Conservation (phyloP, 345 rosid species). For the Lepidium didymum region DNA sequence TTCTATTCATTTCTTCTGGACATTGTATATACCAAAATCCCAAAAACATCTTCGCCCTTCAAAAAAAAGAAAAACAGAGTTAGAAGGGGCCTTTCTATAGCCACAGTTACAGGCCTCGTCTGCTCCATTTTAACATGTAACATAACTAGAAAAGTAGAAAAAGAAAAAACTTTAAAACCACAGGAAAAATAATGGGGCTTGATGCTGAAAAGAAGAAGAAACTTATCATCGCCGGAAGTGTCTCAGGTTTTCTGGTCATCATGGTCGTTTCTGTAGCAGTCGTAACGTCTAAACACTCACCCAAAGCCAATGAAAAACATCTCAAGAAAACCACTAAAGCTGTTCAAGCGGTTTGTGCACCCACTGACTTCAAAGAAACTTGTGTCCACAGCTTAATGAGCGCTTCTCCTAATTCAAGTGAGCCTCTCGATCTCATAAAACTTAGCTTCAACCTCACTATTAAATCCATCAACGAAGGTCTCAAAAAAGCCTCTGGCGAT, state of each 20-base stretch:
- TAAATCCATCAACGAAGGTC: constrained; percentile 29
- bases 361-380: constrained; percentile 47
- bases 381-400: constrained; percentile 41
- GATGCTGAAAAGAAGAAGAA: constrained; percentile 34
- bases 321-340: constrained; percentile 35
- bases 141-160: constrained; percentile 4
- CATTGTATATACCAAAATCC: constrained; percentile 3
- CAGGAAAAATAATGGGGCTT: neutral
- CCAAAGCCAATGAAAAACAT: neutral
- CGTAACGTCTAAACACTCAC: constrained; percentile 14
- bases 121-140: constrained; percentile 7
- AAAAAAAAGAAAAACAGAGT: neutral
- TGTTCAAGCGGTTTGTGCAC: constrained; percentile 49
- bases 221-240: constrained; percentile 36
- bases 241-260: constrained; percentile 50
- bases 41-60: neutral
- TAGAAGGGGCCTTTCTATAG: constrained; percentile 14
- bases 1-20: neutral
- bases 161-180: neutral
- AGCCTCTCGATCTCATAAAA: constrained; percentile 54
- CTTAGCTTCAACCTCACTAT: constrained; percentile 42
- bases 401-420: constrained; percentile 39
- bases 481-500: constrained; percentile 33
- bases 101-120: constrained; percentile 14
- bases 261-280: constrained; percentile 54